phyloP scores from a whole-genome alignment of 2,329 filamentous ascomycete genomes.

The Venturiaceae sp. region DNA sequence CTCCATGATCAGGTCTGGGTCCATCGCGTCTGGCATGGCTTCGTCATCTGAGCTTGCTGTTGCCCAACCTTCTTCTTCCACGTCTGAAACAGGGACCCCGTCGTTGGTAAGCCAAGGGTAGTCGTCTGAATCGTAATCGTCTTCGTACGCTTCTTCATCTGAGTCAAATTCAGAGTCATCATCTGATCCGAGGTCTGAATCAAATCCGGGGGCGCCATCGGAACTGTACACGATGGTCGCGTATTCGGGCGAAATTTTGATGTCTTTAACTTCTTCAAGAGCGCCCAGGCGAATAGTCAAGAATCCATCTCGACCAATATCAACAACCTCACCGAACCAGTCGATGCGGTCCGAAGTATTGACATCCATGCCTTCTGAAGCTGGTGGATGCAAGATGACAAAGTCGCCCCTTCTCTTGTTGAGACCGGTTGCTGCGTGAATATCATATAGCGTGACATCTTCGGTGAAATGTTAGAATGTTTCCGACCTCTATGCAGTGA shows the following conservation, averaged over 20 bases:
- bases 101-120: not conserved
- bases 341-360: slow-evolving; percentile 19
- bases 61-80: not conserved
- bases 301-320: slow-evolving; percentile 42
- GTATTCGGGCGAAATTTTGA: slow-evolving; percentile 38
- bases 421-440: slow-evolving; percentile 36
- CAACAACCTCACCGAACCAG: slow-evolving; percentile 50
- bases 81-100: slow-evolving; percentile 1
- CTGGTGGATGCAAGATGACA: slow-evolving; percentile 34
- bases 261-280: slow-evolving; percentile 36
- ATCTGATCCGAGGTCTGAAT: not conserved
- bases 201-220: not conserved
- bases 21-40: too few species aligned
- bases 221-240: slow-evolving; percentile 31
- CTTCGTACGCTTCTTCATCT: not conserved
- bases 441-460: slow-evolving; percentile 50
- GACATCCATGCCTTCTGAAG: slow-evolving; percentile 9
- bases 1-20: too few species aligned
- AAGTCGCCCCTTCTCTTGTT: slow-evolving; percentile 39
- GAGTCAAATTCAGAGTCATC: not conserved
- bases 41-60: not conserved
- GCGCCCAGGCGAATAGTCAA: slow-evolving; percentile 45
- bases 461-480: slow-evolving; percentile 19
- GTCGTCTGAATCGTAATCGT: not conserved
- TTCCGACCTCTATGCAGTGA: not conserved